A percentile compares a stretch with the other conserved stretches of the same genome.
Conservation (phyloP, 345 rosid genomes). For the Draba incana region DNA sequence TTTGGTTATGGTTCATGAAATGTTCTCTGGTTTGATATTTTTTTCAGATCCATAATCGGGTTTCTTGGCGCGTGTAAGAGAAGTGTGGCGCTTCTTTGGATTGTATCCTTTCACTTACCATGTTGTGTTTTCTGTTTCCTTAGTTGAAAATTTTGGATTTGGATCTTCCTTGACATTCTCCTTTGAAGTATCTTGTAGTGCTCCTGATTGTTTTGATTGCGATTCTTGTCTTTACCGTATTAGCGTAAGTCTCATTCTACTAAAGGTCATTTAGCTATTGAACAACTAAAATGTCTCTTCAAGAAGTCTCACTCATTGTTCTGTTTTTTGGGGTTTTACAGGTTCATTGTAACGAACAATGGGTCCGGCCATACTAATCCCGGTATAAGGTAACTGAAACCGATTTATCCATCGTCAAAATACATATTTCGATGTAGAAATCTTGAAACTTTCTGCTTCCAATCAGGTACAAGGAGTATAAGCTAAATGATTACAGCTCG, state of each 20-base stretch:
- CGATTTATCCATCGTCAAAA: not conserved
- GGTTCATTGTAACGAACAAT: constrained; percentile 87
- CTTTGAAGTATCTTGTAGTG: constrained; percentile 70
- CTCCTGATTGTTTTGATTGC: constrained; percentile 73
- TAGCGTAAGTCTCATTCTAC: constrained; percentile 72
- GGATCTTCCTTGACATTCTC: constrained; percentile 54
- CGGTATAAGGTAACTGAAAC: constrained; percentile 65
- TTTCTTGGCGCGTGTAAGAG: constrained; percentile 89
- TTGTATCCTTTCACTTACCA: constrained; percentile 77
- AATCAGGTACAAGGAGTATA: constrained; percentile 90
- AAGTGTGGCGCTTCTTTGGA: constrained; percentile 77
- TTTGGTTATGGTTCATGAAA: not conserved
- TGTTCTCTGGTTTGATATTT: constrained; percentile 16
- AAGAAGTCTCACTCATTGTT: not conserved
- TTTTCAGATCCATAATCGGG: constrained; percentile 83
- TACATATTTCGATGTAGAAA: constrained; percentile 15
- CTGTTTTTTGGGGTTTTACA: constrained; percentile 34
- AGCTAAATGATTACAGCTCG: constrained; percentile 85
- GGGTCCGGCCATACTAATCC: constrained; percentile 78
- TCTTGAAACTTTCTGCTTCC: not conserved
- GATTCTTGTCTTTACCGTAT: constrained; percentile 82
- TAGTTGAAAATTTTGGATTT: not conserved
- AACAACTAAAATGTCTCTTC: not conserved
- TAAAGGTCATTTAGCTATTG: not conserved
- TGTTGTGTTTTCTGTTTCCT: constrained; percentile 18